phyloP scores from a whole-genome alignment of 2,329 filamentous ascomycete genomes.

The Ampelomyces quisqualis region DNA sequence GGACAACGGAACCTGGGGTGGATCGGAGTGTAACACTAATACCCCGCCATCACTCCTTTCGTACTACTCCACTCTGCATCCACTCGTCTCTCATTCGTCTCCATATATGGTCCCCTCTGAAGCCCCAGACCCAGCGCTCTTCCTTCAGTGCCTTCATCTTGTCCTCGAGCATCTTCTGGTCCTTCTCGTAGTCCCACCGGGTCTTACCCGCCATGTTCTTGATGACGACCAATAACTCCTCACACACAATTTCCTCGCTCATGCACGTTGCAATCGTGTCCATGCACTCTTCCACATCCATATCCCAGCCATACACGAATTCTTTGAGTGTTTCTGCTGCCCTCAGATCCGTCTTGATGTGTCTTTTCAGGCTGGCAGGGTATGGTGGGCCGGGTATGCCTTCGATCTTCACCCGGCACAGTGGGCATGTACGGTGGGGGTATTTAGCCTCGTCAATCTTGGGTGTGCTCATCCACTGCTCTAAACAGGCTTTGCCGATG shows the following conservation, averaged over 20 bases:
- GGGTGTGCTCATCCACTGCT: conserved; percentile 26
- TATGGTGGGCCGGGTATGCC: conserved; percentile 2
- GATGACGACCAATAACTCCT: conserved; percentile 12
- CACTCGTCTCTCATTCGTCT: conserved; percentile 13
- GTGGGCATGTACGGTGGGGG: conserved; percentile 22
- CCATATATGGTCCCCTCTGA: conserved; percentile 14
- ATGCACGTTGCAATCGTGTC: conserved; percentile 13
- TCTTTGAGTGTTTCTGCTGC: conserved; percentile 6
- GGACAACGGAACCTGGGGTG: too few relatives aligned
- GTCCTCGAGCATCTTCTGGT: conserved; percentile 4
- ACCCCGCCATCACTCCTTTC: conserved; percentile 1
- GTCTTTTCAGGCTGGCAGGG: conserved; percentile 2
- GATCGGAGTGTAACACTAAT: too few relatives aligned
- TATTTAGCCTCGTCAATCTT: conserved; percentile 23
- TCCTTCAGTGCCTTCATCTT: conserved; percentile 8
- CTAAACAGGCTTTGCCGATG: conserved; percentile 25
- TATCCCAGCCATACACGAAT: conserved; percentile 9
- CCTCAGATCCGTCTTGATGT: conserved; percentile 9
- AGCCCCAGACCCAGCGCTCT: conserved; percentile 23
- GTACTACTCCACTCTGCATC: conserved; percentile 15
- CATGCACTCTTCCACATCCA: conserved; percentile 15
- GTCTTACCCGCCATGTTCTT: not conserved
- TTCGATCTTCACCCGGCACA: conserved; percentile 23
- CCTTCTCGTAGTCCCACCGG: not conserved
- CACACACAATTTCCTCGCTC: conserved; percentile 23